Evolutionary conservation across 495 filamentous ascomycete species (phyloP).

Genomic region (Neurospora sp.): DNA sequence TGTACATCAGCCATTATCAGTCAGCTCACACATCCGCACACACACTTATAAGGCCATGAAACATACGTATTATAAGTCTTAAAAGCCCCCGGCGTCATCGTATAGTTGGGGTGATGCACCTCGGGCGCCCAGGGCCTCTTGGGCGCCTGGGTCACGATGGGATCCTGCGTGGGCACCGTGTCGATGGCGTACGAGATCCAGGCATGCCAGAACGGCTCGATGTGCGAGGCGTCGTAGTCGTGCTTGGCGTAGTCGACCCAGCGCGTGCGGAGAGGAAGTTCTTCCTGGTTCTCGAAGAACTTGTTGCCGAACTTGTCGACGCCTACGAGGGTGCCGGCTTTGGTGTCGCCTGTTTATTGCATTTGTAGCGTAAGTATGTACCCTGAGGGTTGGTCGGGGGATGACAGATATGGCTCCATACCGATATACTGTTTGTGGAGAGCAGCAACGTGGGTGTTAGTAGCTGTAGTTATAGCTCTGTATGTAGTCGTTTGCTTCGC

Average conservation of each 20-base stretch:
- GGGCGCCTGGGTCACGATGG: conserved; percentile 45
- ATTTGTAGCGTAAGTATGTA: no score
- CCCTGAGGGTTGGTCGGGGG: background rate
- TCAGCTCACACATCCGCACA: no score
- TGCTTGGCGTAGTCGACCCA: conserved; percentile 93
- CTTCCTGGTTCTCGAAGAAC: conserved; percentile 92
- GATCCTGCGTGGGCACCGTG: conserved; percentile 70
- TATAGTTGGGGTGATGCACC: conserved; percentile 63
- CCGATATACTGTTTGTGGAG: conserved; percentile 52
- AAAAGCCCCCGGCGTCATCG: conserved; percentile 65
- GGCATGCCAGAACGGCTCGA: conserved; percentile 96
- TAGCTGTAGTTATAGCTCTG: conserved; percentile 7
- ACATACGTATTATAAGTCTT: conserved; percentile 91
- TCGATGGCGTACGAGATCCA: conserved; percentile 95
- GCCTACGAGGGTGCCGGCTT: conserved; percentile 80
- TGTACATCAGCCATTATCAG: no score
- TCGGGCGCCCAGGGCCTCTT: conserved; percentile 63
- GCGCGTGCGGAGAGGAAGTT: conserved; percentile 89
- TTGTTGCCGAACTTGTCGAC: conserved; percentile 91
- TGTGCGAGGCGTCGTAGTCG: conserved; percentile 81
- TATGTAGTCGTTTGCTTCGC: background rate
- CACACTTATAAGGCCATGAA: background rate
- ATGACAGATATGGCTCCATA: conserved; percentile 22
- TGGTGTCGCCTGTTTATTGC: conserved; percentile 91
- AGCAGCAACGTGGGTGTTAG: conserved; percentile 14